Evolutionary conservation across 2,329 filamentous ascomycete genomes (phyloP), one percentile per base, ranked within the genome.

Genomic region (Bertia moriformis): DNA sequence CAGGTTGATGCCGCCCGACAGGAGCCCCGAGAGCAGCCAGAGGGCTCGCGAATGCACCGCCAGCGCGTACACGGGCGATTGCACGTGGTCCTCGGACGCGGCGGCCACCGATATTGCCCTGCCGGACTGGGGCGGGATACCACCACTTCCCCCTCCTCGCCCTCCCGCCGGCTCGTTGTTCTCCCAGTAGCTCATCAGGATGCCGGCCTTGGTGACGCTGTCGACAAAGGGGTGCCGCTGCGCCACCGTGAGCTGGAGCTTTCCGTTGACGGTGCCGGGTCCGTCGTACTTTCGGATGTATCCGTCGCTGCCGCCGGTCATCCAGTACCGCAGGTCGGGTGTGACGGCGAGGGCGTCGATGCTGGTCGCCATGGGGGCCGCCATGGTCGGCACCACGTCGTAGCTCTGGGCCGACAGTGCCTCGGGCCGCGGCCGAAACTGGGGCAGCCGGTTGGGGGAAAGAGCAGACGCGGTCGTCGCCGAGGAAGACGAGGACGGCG

Each of bases 211-310:
- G 41, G 86, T 85, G 33, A 98, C 91, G 49, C 85, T 94, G 55
- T 98, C 91, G 30, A 98, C 91, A 51, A 96, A 98, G 0, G 91
- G 91, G 54, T 98, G 91, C 38, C 84, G 72, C 62, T 98, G 91
- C 20, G 91, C 91, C 4, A 98, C 91, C 0, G 91, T 98, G 49
- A 98, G 65, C 43, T 89, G 78, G 22, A 91, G 74, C 60, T 94
- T 95, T 46, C 87, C 87, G 54, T 98, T 98, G 48, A 93, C 88
- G 4, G 91, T 95, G 24, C 87, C 86, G 3, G 84, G 79, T 56
- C 91, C 94, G 56, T 98, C 93, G 61, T 93, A 96, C 58, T 95
- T 96, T 41, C 91, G 76, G 45, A 98, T 89, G 53, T 94, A 98
- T 37, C 91, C 89, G 60, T 98, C 91, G 0, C 83, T 81, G 1